Evolutionary conservation across 1,284 basidiomycete species (phyloP), one percentile per base, ranked within the genome.

Genomic region (Dichomitus squalens): DNA sequence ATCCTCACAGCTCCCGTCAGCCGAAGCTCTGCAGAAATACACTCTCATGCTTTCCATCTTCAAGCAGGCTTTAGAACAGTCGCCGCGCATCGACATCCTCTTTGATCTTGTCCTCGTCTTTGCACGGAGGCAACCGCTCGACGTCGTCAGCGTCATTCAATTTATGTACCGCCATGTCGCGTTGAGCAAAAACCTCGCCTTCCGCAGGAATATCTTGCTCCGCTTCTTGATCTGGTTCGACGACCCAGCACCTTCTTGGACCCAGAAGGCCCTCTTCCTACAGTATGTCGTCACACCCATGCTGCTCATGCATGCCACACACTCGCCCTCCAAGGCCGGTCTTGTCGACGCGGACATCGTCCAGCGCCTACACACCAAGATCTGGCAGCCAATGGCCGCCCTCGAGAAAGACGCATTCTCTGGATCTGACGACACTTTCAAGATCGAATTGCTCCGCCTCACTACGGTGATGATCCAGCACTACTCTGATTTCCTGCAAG

Each of bases 161-260:
- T 98, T 98, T 78, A 83, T 99, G 18, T 96, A 96, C 71, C 79
- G 84, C 31, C 91, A 94, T 64, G 89, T 97, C 34, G 92, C 95
- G 68, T 68, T 87, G 69, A 86, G 76, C 62, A 75, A 81, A 16
- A 80, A 87, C 63, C 65, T 81, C 9, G 71, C 81, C 31, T 94
- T 94, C 75, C 90, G 91, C 53, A 86, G 92, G 40, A 92, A 92
- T 61, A 79, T 98, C 53, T 78, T 99, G 48, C 80, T 87, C 69
- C 88, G 92, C 58, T 99, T 98, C 75, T 78, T 97, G 58, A 83
- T 84, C 43, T 90, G 95, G 80, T 95, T 96, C 72, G 84, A 86
- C 51, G 86, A 92, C 61, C 73, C 79, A 4, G 75, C 82, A 4
- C 81, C 86, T 50, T 79, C 88, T 7, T 91, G 88, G 82, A 75